Evolutionary conservation across 805 yeast genomes (phyloP).

Genomic region (Myxozyma sirexii): DNA sequence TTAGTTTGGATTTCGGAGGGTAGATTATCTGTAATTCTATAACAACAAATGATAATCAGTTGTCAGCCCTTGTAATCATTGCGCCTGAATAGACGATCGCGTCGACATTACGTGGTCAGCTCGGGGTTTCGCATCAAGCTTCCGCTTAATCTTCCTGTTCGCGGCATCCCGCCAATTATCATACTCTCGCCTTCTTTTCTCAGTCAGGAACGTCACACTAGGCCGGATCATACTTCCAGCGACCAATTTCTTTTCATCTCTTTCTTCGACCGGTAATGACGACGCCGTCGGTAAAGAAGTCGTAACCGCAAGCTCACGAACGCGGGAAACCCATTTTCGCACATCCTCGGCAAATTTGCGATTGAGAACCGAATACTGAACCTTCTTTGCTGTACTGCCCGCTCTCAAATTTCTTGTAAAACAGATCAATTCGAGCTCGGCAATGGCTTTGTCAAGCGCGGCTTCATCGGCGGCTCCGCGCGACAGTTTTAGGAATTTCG

Average conservation of each 20-base stretch:
- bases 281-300: neutral
- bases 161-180: conserved; percentile 7
- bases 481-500: conserved; percentile 12
- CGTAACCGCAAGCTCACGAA: neutral
- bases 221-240: conserved; percentile 21
- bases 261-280: neutral
- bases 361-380: neutral
- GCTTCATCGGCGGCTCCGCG: neutral
- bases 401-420: neutral
- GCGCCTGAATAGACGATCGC: neutral
- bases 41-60: too few species aligned
- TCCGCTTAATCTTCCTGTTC: neutral
- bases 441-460: neutral
- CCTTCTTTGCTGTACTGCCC: neutral
- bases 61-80: too few species aligned
- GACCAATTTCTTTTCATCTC: neutral
- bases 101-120: neutral
- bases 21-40: neutral
- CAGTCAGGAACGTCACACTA: conserved; percentile 11
- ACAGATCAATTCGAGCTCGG: conserved; percentile 16
- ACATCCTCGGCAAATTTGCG: conserved; percentile 5
- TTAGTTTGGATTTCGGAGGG: neutral
- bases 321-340: conserved; percentile 8
- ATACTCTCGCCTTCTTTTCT: conserved; percentile 4
- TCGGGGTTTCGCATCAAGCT: too few species aligned